These are phyloP conservation scores for Starmerella scarabaei DNA, from an alignment of 805 yeast genomes.

Conservation along the genomic window DNA sequence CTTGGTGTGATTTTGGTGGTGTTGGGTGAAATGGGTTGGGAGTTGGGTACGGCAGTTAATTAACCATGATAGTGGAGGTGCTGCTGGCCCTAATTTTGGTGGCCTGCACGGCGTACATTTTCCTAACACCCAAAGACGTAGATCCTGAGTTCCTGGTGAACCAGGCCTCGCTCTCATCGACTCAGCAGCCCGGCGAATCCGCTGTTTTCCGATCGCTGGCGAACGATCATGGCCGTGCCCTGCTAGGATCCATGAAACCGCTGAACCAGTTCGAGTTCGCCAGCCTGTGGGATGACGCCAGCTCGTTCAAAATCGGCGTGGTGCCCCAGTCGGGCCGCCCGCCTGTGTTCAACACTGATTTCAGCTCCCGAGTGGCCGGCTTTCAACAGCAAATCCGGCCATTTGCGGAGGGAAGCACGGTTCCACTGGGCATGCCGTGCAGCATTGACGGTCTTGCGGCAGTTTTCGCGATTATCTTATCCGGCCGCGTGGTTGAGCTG, in stretches of 20 bases:
- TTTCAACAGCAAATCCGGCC: slow-evolving; percentile 6
- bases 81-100: slow-evolving; percentile 11
- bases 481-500: slow-evolving; percentile 12
- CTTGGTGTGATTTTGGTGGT: too few relatives aligned
- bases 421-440: slow-evolving; percentile 9
- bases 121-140: slow-evolving; percentile 26
- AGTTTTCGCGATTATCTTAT: slow-evolving; percentile 18
- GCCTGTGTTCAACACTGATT: slow-evolving; percentile 1
- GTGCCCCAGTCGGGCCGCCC: slow-evolving; percentile 5
- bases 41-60: too few relatives aligned
- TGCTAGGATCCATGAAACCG: slow-evolving; percentile 15
- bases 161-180: slow-evolving; percentile 55
- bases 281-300: slow-evolving; percentile 35
- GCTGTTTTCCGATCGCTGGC: slow-evolving; percentile 65
- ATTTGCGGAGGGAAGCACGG: slow-evolving; percentile 3
- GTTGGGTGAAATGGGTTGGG: too few relatives aligned
- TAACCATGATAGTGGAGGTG: slow-evolving; percentile 18
- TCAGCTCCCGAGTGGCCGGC: slow-evolving; percentile 8
- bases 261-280: slow-evolving; percentile 51
- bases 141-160: slow-evolving; percentile 28
- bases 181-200: slow-evolving; percentile 54
- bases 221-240: slow-evolving; percentile 46
- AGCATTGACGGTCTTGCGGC: slow-evolving; percentile 16
- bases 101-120: slow-evolving; percentile 15
- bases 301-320: slow-evolving; percentile 6